A percentile compares a stretch with the other conserved stretches of the same genome.
Conservation (phyloP, 495 filamentous ascomycete genomes). For the Talaromyces adpressus region DNA sequence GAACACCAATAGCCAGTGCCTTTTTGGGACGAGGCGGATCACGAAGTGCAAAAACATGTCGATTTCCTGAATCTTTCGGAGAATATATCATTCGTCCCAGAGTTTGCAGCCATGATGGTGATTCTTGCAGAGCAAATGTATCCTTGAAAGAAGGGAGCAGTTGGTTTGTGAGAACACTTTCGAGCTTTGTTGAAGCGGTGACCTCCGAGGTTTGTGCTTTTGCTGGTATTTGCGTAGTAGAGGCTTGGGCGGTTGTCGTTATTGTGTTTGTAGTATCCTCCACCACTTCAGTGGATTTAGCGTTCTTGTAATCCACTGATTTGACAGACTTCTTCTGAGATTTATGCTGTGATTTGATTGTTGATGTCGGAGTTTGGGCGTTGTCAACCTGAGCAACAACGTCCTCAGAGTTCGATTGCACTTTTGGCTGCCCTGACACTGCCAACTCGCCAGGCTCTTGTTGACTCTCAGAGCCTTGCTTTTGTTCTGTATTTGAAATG, state of each 20-base stretch:
- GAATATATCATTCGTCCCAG: constrained; percentile 60
- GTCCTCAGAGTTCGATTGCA: constrained; percentile 2
- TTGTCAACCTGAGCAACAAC: background rate
- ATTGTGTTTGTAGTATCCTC: constrained; percentile 38
- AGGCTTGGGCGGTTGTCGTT: constrained; percentile 25
- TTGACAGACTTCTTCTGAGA: constrained; percentile 10
- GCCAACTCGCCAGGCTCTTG: constrained; percentile 59
- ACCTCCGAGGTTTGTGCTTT: constrained; percentile 29
- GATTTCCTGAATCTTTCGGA: constrained; percentile 50
- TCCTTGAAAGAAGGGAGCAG: constrained; percentile 61
- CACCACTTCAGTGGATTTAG: constrained; percentile 15
- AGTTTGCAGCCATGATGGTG: constrained; percentile 64
- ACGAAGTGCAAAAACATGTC: constrained; percentile 66
- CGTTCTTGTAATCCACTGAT: constrained; percentile 2
- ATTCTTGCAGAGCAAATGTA: constrained; percentile 61
- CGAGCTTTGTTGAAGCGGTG: constrained; percentile 36
- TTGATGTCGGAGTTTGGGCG: background rate
- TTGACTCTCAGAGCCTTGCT: constrained; percentile 25
- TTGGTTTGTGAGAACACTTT: constrained; percentile 49
- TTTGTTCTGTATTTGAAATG: constrained; percentile 33
- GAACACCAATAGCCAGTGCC: constrained; percentile 87
- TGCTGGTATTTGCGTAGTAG: constrained; percentile 18
- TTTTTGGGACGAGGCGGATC: constrained; percentile 66
- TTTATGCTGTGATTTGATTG: constrained; percentile 9
- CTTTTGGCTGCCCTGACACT: constrained; percentile 43